These are phyloP conservation scores for Arachis stenosperma DNA, from an alignment of 306 rosid genomes.

Conservation along the genomic window DNA sequence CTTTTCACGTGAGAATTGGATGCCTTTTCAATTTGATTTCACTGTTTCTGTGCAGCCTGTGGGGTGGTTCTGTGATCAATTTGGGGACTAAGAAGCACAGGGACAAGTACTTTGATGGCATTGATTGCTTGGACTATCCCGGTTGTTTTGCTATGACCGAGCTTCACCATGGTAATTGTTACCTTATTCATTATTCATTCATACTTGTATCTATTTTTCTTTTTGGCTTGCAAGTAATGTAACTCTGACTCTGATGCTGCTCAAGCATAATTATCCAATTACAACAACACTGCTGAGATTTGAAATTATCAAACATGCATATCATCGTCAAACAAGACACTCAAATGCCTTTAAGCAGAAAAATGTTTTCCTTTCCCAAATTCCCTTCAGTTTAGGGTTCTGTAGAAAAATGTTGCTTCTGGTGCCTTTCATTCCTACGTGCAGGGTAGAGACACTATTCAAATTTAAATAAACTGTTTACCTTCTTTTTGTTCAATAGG, in stretches of 20 bases:
- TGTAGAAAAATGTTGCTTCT: too few relatives aligned
- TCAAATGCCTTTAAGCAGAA: not conserved
- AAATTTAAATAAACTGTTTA: slow-evolving; percentile 23
- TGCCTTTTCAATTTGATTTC: too few relatives aligned
- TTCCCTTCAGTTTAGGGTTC: not conserved
- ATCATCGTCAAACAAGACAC: not conserved
- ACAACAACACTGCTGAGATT: not conserved
- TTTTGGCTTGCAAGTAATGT: not conserved
- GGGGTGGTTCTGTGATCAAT: slow-evolving; percentile 96
- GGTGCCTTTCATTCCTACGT: too few relatives aligned
- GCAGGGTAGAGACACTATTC: not conserved
- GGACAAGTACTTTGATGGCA: slow-evolving; percentile 87
- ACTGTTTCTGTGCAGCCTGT: slow-evolving; percentile 55
- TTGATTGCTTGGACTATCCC: slow-evolving; percentile 79
- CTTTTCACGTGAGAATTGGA: too few relatives aligned
- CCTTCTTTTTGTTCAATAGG: slow-evolving; percentile 55
- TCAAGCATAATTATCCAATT: not conserved
- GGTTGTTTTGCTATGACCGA: slow-evolving; percentile 99
- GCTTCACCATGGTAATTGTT: slow-evolving; percentile 87
- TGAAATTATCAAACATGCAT: not conserved
- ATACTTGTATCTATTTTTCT: not conserved
- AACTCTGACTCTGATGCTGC: not conserved
- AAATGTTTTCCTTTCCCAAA: not conserved
- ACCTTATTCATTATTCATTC: not conserved
- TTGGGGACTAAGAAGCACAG: slow-evolving; percentile 89